Evolutionary conservation across 2,329 filamentous ascomycete species (phyloP), one percentile per base, ranked within the genome.

Genomic region (Rugonectria rugulosa): DNA sequence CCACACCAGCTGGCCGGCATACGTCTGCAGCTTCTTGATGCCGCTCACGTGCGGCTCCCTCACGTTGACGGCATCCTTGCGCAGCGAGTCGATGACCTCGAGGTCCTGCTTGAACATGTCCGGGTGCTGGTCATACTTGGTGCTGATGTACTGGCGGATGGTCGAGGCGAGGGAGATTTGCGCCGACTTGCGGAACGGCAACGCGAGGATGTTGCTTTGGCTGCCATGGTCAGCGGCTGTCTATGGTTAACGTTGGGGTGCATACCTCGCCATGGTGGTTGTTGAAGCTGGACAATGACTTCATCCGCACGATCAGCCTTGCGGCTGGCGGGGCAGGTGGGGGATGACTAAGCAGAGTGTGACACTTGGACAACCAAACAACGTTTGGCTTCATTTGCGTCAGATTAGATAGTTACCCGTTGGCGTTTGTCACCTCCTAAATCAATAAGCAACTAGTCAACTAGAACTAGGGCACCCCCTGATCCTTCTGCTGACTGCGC

Each of bases 61-160:
- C 2, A 95, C 89, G 72, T 92, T 91, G 51, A 97, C 82, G n/a
- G 95, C 95, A 72, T 96, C 91, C 59, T 85, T 84, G 5, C 95
- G 88, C 54, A 98, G 79, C 43, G 85, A 81, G 71, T 98, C 92
- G 68, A 99, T 92, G 62, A 89, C 84, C 70, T 93, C 87, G 55
- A 87, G 86, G 77, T 99, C 95, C 61, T 91, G 84, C 60, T 87
- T 86, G 75, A 99, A 99, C 89, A 97, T 96, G 74, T 97, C 92
- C 27, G 95, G 94, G 72, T 97, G 94, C 73, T 99, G 95, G 75
- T 98, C 94, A 88, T 98, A 98, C 82, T 98, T 97, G 74, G 87
- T 89, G 59, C 92, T 96, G 70, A 99, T 98, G 79, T 99, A 98
- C 72, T 95, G 88, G 62, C 91, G 92, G 72, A 99, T 92, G 44